Percentiles rank a stretch among this genome's conserved stretches.
phyloP scores from a whole-genome alignment of 148 eudicot genomes.

The Rhododendron henanense region DNA sequence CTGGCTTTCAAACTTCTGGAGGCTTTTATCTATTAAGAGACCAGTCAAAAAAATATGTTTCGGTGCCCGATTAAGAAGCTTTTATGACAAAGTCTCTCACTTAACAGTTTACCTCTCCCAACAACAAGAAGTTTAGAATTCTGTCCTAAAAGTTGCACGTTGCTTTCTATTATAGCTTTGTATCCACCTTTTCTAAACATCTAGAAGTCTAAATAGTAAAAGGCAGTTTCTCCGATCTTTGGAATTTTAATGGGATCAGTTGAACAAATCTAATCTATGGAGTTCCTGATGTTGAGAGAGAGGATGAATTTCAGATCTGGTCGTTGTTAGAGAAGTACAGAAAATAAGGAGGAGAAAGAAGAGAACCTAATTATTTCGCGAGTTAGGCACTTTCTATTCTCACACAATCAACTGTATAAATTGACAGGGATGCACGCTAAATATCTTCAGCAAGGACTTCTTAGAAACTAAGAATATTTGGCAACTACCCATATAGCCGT shows the following conservation, averaged over 20 bases:
- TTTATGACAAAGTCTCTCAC: not conserved
- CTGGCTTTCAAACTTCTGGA: not conserved
- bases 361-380: not conserved
- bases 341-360: not conserved
- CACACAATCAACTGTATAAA: not conserved
- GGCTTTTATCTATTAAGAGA: not conserved
- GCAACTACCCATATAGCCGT: not conserved
- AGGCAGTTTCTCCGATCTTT: not conserved
- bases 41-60: not conserved
- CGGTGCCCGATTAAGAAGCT: not conserved
- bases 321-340: not conserved
- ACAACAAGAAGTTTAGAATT: not conserved
- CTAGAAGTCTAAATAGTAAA: not conserved
- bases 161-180: not conserved
- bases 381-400: not conserved
- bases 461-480: not conserved
- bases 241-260: not conserved
- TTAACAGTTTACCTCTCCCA: not conserved
- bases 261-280: not conserved
- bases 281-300: not conserved
- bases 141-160: not conserved
- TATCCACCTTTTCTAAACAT: not conserved
- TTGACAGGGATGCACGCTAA: not conserved
- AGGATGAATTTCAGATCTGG: not conserved
- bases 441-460: not conserved